Evolutionary conservation across 768 basidiomycete genomes (phyloP).

Genomic region (Cystobasidium ongulense): DNA sequence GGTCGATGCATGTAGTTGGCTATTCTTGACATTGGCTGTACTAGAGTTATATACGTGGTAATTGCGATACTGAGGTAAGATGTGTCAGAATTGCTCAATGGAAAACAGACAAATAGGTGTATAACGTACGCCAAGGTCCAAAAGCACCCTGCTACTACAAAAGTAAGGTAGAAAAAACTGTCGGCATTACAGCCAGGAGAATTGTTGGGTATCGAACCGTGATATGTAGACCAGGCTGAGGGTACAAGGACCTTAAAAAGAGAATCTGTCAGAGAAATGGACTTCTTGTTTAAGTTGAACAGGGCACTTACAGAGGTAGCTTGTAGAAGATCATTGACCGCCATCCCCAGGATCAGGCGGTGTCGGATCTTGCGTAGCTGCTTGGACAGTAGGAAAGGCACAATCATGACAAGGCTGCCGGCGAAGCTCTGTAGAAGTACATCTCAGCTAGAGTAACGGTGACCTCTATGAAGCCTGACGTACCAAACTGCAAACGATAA

Average conservation of each 20-base stretch:
- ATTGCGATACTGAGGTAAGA: background rate
- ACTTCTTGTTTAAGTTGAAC: background rate
- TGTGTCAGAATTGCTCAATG: background rate
- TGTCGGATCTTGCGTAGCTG: conserved; percentile 25
- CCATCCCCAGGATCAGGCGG: conserved; percentile 15
- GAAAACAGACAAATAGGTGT: background rate
- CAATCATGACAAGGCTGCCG: conserved; percentile 27
- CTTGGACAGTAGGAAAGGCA: conserved; percentile 13
- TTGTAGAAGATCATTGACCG: conserved; percentile 19
- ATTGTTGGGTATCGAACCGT: background rate
- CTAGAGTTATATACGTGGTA: conserved; percentile 8
- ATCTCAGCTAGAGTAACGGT: background rate
- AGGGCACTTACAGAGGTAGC: background rate
- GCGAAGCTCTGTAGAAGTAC: background rate
- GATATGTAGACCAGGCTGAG: background rate
- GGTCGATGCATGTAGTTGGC: conserved; percentile 7
- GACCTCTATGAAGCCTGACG: background rate
- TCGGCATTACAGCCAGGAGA: conserved; percentile 7
- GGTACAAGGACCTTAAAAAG: conserved; percentile 15
- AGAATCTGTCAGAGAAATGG: background rate
- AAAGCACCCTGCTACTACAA: conserved; percentile 12
- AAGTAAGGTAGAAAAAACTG: conserved; percentile 18
- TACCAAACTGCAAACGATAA: conserved; percentile 2
- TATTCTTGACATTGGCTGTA: conserved; percentile 8
- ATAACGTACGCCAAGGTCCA: conserved; percentile 10